Conservation (phyloP, 2,329 filamentous ascomycete genomes). For the Thermothelomyces thermophilus region DNA sequence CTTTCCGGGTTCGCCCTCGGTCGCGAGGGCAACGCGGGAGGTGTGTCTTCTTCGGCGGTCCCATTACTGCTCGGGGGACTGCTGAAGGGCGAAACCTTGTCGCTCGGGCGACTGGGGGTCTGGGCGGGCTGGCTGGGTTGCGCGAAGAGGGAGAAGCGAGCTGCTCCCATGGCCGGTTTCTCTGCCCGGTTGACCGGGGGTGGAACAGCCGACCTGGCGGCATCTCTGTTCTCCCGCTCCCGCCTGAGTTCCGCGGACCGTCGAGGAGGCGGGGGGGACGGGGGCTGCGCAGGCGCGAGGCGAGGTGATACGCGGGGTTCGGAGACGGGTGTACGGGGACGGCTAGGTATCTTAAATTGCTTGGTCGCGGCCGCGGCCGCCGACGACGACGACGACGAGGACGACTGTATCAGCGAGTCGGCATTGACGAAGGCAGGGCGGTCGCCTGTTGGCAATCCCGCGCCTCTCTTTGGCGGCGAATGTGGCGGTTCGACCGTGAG, state of each 20-base stretch:
- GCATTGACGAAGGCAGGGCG: slow-evolving; percentile 43
- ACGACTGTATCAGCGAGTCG: slow-evolving; percentile 36
- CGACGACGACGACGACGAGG: too few species aligned
- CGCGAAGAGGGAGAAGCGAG: slow-evolving; percentile 17
- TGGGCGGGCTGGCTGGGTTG: slow-evolving; percentile 28
- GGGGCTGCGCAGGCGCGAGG: slow-evolving; percentile 43
- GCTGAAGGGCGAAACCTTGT: slow-evolving; percentile 69
- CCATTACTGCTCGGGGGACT: slow-evolving; percentile 67
- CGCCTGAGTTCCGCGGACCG: slow-evolving; percentile 54
- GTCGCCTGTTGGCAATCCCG: slow-evolving; percentile 33
- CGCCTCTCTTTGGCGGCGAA: slow-evolving; percentile 54
- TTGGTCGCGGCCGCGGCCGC: slow-evolving; percentile 39
- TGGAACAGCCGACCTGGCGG: slow-evolving; percentile 45
- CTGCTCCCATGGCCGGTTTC: slow-evolving; percentile 44
- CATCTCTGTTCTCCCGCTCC: slow-evolving; percentile 37
- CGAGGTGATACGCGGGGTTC: slow-evolving; percentile 45
- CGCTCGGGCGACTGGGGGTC: slow-evolving; percentile 32
- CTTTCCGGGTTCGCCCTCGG: slow-evolving; percentile 33
- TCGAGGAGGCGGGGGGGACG: slow-evolving; percentile 57
- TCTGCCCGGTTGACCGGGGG: slow-evolving; percentile 75
- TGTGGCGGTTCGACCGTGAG: slow-evolving; percentile 64
- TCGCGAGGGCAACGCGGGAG: slow-evolving; percentile 44
- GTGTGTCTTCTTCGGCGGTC: slow-evolving; percentile 43
- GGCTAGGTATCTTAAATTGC: slow-evolving; percentile 48
- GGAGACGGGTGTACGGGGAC: slow-evolving; percentile 46